Evolutionary conservation across 768 basidiomycete species (phyloP).

Genomic region (Lactarius sanguifluus): DNA sequence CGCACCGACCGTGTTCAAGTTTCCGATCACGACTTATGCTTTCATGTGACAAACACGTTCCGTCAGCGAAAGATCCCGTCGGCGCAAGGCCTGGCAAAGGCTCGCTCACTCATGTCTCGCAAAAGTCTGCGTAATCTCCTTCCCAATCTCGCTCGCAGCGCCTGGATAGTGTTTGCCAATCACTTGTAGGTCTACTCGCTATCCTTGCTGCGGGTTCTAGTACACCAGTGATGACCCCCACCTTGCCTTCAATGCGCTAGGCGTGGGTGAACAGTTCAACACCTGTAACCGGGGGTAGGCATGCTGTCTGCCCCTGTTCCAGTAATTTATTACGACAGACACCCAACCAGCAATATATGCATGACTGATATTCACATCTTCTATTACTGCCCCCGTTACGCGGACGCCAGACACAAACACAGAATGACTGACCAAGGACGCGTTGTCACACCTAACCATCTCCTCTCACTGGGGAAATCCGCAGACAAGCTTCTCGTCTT

Average conservation of each 20-base stretch:
- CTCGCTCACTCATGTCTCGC: constrained; percentile 47
- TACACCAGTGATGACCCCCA: constrained; percentile 21
- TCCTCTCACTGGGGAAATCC: neutral
- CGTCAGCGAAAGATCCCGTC: neutral
- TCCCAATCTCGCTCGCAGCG: constrained; percentile 45
- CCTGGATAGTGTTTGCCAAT: constrained; percentile 9
- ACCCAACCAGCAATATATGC: neutral
- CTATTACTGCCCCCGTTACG: neutral
- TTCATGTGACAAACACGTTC: no score
- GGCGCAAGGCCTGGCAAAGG: neutral
- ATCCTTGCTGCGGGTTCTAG: neutral
- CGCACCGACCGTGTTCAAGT: constrained; percentile 45
- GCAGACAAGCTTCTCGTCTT: neutral
- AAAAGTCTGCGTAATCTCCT: constrained; percentile 49
- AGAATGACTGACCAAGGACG: neutral
- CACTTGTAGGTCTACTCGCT: neutral
- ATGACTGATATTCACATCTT: neutral
- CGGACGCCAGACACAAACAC: neutral
- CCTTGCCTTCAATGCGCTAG: constrained; percentile 21
- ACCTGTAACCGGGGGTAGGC: constrained; percentile 17
- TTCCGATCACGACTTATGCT: constrained; percentile 55
- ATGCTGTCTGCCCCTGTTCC: neutral
- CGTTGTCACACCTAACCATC: neutral
- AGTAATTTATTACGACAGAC: neutral
- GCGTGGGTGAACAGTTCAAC: constrained; percentile 12